Evolutionary conservation across 2,329 filamentous ascomycete species (phyloP).

Genomic region (Dactylellina haptotyla): DNA sequence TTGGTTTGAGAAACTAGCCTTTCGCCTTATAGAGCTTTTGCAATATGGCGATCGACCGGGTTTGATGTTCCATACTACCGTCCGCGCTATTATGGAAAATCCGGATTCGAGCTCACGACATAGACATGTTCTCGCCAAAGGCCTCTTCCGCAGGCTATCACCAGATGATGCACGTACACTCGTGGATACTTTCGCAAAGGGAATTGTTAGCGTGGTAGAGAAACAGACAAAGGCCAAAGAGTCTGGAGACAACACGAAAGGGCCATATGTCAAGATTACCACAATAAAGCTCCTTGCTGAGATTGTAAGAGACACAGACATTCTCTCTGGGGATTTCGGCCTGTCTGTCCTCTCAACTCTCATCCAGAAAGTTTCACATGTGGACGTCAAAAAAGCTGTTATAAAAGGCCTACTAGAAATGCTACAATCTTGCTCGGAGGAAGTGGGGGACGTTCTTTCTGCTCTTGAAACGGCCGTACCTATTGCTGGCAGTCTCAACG

Average conservation of each 20-base stretch:
- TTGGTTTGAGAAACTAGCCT: background rate
- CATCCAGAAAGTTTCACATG: background rate
- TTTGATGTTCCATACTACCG: background rate
- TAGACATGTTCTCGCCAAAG: background rate
- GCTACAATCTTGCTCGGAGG: background rate
- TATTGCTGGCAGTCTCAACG: conserved; percentile 14
- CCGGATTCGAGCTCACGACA: conserved; percentile 29
- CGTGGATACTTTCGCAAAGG: background rate
- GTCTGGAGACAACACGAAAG: background rate
- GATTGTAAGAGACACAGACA: background rate
- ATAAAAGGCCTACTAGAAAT: conserved; percentile 1
- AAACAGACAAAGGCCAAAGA: background rate
- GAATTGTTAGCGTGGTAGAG: conserved; percentile 1
- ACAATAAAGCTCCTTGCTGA: conserved; percentile 15
- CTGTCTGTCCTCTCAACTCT: background rate
- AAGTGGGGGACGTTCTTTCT: background rate
- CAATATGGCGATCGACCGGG: background rate
- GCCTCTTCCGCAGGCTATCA: background rate
- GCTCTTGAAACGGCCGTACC: background rate
- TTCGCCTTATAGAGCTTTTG: background rate
- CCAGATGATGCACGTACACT: background rate
- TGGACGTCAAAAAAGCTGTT: conserved; percentile 11
- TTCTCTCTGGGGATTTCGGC: background rate
- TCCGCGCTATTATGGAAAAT: background rate
- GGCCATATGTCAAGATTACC: conserved; percentile 20